Percentiles rank a stretch among this genome's conserved stretches.
phyloP scores from a whole-genome alignment of 345 rosid species.

The Euphorbia pulcherrima region DNA sequence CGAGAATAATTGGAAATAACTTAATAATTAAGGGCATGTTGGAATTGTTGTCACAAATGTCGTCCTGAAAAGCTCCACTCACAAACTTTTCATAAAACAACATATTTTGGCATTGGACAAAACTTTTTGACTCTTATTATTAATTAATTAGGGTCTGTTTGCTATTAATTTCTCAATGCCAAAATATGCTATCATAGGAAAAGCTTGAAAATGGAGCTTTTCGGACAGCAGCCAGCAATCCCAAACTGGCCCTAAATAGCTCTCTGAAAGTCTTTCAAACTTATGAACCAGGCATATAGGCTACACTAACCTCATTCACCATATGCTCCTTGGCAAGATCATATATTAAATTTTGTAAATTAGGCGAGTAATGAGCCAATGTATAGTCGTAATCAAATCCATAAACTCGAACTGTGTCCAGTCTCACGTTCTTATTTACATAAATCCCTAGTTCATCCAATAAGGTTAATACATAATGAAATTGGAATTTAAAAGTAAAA shows the following conservation, averaged over 20 bases:
- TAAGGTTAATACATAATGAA: not conserved
- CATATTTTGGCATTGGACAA: too few relatives aligned
- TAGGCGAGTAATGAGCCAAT: slow-evolving; percentile 76
- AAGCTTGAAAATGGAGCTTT: too few relatives aligned
- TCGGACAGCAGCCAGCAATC: too few relatives aligned
- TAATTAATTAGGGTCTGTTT: too few relatives aligned
- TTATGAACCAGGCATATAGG: not conserved
- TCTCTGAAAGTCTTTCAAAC: not conserved
- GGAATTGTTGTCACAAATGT: too few relatives aligned
- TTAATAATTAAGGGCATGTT: not conserved
- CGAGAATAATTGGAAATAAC: slow-evolving; percentile 9
- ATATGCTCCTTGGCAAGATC: slow-evolving; percentile 88
- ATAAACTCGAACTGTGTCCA: slow-evolving; percentile 80
- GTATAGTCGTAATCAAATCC: slow-evolving; percentile 97
- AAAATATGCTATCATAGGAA: too few relatives aligned
- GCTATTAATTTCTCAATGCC: too few relatives aligned
- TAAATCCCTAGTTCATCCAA: slow-evolving; percentile 51
- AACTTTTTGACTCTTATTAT: too few relatives aligned
- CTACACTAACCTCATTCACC: slow-evolving; percentile 75
- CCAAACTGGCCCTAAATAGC: too few relatives aligned
- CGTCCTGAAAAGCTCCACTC: too few relatives aligned
- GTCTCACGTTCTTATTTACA: slow-evolving; percentile 79
- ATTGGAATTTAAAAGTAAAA: too few relatives aligned
- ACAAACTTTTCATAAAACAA: too few relatives aligned
- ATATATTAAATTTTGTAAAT: slow-evolving; percentile 81